phyloP scores from a whole-genome alignment of 1,284 basidiomycete genomes.

The Chondrostereum purpureum region DNA sequence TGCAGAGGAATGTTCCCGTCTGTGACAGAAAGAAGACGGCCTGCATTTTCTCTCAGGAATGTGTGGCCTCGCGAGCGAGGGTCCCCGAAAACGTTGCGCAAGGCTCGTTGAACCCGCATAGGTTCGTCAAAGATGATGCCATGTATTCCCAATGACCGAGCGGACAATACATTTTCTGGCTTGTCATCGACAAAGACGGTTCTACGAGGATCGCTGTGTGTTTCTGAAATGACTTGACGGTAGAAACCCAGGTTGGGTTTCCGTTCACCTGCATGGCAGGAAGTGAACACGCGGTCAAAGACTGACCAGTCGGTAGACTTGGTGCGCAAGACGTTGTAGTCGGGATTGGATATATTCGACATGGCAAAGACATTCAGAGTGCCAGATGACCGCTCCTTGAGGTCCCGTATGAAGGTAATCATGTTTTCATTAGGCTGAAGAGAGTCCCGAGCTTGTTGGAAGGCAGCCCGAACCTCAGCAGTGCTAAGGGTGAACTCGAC shows the following conservation, averaged over 20 bases:
- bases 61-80: slow-evolving; percentile 35
- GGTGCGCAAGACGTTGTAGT: slow-evolving; percentile 38
- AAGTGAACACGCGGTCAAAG: slow-evolving; percentile 49
- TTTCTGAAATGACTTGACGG: slow-evolving; percentile 37
- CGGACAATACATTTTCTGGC: slow-evolving; percentile 51
- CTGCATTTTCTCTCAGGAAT: slow-evolving; percentile 35
- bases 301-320: slow-evolving; percentile 45
- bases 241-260: slow-evolving; percentile 53
- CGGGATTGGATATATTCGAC: slow-evolving; percentile 55
- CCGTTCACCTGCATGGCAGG: slow-evolving; percentile 41
- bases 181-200: slow-evolving; percentile 56
- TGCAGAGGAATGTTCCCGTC: slow-evolving; percentile 32
- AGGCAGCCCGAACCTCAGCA: slow-evolving; percentile 33
- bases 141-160: slow-evolving; percentile 47
- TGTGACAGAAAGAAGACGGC: slow-evolving; percentile 38
- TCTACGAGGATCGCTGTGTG: slow-evolving; percentile 33
- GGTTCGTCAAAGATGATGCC: slow-evolving; percentile 45
- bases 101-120: slow-evolving; percentile 34
- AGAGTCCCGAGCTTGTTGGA: slow-evolving; percentile 40
- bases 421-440: slow-evolving; percentile 37
- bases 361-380: slow-evolving; percentile 43
- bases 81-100: slow-evolving; percentile 42
- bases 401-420: slow-evolving; percentile 37
- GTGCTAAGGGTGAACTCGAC: slow-evolving; percentile 34
- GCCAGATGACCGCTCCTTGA: slow-evolving; percentile 32